Evolutionary conservation across 1,139 yeast genomes (phyloP).

Genomic region (Candida buenavistaensis): DNA sequence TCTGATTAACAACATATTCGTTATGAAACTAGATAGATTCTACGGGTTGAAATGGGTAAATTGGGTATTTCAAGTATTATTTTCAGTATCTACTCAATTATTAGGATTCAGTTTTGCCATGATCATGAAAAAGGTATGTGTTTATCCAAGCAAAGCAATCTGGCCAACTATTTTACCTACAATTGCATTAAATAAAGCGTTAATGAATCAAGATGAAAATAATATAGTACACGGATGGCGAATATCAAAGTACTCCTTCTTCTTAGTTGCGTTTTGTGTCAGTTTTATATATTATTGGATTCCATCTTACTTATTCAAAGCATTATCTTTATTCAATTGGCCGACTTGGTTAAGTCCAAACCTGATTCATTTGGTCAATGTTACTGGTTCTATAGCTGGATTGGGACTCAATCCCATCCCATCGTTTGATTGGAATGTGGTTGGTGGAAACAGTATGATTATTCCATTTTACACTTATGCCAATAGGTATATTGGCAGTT

Average conservation of each 20-base stretch:
- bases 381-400: slow-evolving; percentile 40
- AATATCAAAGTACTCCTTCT: slow-evolving; percentile 41
- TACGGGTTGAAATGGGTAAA: slow-evolving; percentile 48
- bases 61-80: slow-evolving; percentile 36
- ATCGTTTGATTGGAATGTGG: slow-evolving; percentile 46
- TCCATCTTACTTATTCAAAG: slow-evolving; percentile 42
- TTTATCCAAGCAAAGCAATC: slow-evolving; percentile 44
- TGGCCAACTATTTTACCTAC: slow-evolving; percentile 52
- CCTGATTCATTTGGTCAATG: slow-evolving; percentile 40
- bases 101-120: slow-evolving; percentile 51
- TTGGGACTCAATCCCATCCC: slow-evolving; percentile 48
- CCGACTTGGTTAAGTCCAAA: slow-evolving; percentile 46
- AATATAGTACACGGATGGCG: slow-evolving; percentile 39
- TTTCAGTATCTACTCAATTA: slow-evolving; percentile 43
- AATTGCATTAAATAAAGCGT: slow-evolving; percentile 44
- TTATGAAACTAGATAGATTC: slow-evolving; percentile 45
- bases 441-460: slow-evolving; percentile 43
- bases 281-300: slow-evolving; percentile 46
- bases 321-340: slow-evolving; percentile 47
- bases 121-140: slow-evolving; percentile 43
- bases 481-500: slow-evolving; percentile 36
- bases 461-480: slow-evolving; percentile 41
- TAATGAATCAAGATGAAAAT: slow-evolving; percentile 32
- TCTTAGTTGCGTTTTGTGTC: slow-evolving; percentile 29
- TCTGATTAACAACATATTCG: slow-evolving; percentile 44